phyloP scores from a whole-genome alignment of 2,329 filamentous ascomycete species.

The Coleophoma cylindrospora region DNA sequence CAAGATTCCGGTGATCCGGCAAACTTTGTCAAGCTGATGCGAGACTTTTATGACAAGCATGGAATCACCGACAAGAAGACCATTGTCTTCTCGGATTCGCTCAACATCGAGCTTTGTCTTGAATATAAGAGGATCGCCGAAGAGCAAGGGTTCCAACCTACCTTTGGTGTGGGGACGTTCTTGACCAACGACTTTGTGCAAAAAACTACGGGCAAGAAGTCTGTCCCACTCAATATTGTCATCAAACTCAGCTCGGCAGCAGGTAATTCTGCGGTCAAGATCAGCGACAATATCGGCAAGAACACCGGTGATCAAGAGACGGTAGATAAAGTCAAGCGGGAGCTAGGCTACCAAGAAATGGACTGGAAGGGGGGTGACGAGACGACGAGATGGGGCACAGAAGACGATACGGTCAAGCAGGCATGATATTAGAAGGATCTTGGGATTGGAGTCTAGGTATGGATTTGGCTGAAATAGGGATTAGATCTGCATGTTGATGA shows the following conservation, averaged over 20 bases:
- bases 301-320: conserved; percentile 84
- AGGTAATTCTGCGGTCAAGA: conserved; percentile 82
- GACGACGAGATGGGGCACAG: conserved; percentile 71
- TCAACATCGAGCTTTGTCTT: conserved; percentile 86
- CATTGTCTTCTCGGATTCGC: conserved; percentile 92
- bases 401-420: conserved; percentile 21
- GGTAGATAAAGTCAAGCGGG: conserved; percentile 77
- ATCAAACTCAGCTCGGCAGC: conserved; percentile 89
- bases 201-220: conserved; percentile 70
- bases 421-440: too few relatives aligned
- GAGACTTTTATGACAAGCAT: conserved; percentile 35
- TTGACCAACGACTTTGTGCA: conserved; percentile 92
- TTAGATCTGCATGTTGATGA: too few relatives aligned
- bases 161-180: conserved; percentile 93
- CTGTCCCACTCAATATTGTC: conserved; percentile 90
- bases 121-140: conserved; percentile 86
- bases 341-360: conserved; percentile 81
- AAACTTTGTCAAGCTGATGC: conserved; percentile 61
- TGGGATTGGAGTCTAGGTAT: too few relatives aligned
- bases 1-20: conserved; percentile 69
- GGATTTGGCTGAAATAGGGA: too few relatives aligned
- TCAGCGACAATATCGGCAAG: conserved; percentile 83
- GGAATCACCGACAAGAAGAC: conserved; percentile 75
- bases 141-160: conserved; percentile 72
- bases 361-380: conserved; percentile 83